Evolutionary conservation across 1,284 basidiomycete genomes (phyloP), one percentile per base, ranked within the genome.

Genomic region (Fomitopsis betulina): DNA sequence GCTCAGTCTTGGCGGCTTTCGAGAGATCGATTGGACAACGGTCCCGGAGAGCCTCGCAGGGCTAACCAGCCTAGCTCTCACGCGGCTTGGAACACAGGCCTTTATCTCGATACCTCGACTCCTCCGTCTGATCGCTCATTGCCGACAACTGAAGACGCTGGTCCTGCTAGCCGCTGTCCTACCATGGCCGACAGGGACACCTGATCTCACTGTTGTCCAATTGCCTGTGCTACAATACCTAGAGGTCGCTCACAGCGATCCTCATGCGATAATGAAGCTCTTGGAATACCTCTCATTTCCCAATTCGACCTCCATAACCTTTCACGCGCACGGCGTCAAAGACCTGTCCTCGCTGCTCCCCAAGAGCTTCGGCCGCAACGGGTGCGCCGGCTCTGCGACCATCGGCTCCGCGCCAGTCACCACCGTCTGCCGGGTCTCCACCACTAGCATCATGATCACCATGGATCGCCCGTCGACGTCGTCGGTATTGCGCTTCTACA

Each of bases 211-310:
- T 15, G 21, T 39, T 10, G 53, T 43, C 17, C 37, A 55, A 19
- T 53, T 58, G 23, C 54, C 57, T 19, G 32, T 10, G 10, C 39
- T 58, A 12, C 25, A 39, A 9, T 52, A 12, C 10, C 38, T 58
- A 13, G 45, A 58, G 32, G 21, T 58, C 10, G 35, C 27, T 6
- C 35, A 51, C n/a, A 4, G 15, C 13, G 40, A 23, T 19, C 17
- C 21, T 3, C n/a, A 5, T 17, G 32, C 30, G 13, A 25, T 55
- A 2, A 13, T 32, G 10, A 1, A 42, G 12, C 19, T 58, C 15
- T 53, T 58, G 5, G 45, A 45, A 2, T 38, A 55, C 30, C 47
- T 58, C 25, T 55, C 47, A 13, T 39, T 58, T 23, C 57, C 57
- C 7, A n/a, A 5, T 2, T 51, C 57, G 30, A 32, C 45, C 25